Conservation (phyloP, 805 yeast species). For the Saccharomycopsis fermentans region DNA sequence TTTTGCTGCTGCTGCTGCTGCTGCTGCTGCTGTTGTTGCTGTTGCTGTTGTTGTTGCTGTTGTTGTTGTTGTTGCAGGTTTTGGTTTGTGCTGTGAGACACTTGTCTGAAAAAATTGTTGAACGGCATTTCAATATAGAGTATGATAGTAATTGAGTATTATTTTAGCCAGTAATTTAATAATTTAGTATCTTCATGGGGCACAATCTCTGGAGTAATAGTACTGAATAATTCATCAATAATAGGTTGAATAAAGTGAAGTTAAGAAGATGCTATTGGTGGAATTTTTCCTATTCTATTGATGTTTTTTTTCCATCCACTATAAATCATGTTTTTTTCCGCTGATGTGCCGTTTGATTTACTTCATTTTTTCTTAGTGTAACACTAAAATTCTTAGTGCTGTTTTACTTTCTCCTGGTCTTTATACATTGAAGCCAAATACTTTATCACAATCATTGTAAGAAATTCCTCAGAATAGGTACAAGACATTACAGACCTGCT, state of each 20-base stretch:
- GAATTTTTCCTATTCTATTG: not conserved
- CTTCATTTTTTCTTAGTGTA: too few relatives aligned
- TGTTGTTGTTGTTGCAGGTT: constrained; percentile 23
- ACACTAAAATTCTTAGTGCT: too few relatives aligned
- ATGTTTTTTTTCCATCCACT: not conserved
- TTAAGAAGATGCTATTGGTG: not conserved
- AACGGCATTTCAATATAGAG: not conserved
- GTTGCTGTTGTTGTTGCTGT: constrained; percentile 22
- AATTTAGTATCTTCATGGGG: not conserved
- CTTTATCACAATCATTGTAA: too few relatives aligned
- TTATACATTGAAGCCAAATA: not conserved
- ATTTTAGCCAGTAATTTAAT: not conserved
- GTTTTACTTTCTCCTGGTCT: not conserved
- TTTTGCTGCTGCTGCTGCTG: constrained; percentile 21
- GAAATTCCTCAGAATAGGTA: too few relatives aligned
- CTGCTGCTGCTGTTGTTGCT: constrained; percentile 21
- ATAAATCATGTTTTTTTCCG: not conserved
- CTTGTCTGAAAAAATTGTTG: not conserved
- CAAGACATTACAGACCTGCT: too few relatives aligned
- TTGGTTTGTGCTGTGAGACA: constrained; percentile 2
- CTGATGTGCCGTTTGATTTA: constrained; percentile 1
- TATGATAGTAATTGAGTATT: not conserved
- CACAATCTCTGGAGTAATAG: too few relatives aligned
- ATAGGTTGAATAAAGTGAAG: not conserved
- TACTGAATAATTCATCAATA: too few relatives aligned